phyloP scores from a whole-genome alignment of 1,139 yeast species.

The Petasospora fabianii region DNA sequence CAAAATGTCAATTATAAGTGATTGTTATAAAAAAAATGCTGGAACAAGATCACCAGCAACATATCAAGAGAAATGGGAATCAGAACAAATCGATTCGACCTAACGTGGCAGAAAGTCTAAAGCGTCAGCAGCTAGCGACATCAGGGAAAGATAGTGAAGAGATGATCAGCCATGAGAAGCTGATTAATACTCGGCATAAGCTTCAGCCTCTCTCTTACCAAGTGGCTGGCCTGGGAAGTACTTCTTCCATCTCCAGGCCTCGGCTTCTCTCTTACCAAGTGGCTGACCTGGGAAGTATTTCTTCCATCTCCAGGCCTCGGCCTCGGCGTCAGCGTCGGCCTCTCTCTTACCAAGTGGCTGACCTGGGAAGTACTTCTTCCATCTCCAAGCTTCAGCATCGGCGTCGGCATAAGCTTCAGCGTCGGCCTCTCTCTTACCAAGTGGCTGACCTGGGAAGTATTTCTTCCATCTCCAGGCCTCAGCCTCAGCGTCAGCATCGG shows the following conservation, averaged over 20 bases:
- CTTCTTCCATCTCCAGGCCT: conserved; percentile 20
- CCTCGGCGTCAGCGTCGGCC: conserved; percentile 19
- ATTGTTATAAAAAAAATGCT: too few relatives aligned
- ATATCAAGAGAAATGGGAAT: too few relatives aligned
- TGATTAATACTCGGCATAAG: conserved; percentile 13
- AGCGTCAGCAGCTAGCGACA: conserved; percentile 18
- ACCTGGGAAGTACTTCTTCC: conserved; percentile 15
- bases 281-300: conserved; percentile 19
- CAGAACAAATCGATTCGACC: too few relatives aligned
- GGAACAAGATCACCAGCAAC: too few relatives aligned
- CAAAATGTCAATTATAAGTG: too few relatives aligned
- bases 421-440: conserved; percentile 19
- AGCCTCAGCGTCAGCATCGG: conserved; percentile 13
- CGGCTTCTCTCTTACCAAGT: conserved; percentile 19
- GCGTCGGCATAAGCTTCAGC: conserved; percentile 20
- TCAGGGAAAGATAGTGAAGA: too few relatives aligned
- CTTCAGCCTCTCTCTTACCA: conserved; percentile 15
- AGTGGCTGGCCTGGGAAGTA: conserved; percentile 21
- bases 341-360: conserved; percentile 21
- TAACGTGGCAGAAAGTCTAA: too few relatives aligned
- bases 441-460: conserved; percentile 19
- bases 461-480: conserved; percentile 23
- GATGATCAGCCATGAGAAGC: too few relatives aligned
- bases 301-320: conserved; percentile 21
- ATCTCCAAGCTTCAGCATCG: conserved; percentile 22